Evolutionary conservation across 805 yeast genomes (phyloP).

Genomic region (Ogataea salicorniae): DNA sequence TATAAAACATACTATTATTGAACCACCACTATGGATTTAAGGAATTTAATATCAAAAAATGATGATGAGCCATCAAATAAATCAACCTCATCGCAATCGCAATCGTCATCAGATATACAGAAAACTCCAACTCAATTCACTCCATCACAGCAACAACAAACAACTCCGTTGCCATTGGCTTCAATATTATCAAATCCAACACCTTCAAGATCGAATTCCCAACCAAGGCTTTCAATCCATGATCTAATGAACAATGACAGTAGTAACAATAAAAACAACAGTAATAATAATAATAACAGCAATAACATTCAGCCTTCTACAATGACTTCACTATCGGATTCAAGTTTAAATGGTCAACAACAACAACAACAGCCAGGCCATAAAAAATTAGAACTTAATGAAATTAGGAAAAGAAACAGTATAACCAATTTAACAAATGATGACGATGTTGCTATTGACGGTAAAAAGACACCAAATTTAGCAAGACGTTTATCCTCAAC

Average conservation of each 20-base stretch:
- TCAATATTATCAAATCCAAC: neutral
- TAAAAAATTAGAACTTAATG: neutral
- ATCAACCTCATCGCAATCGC: neutral
- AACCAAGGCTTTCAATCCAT: conserved; percentile 29
- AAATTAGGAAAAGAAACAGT: conserved; percentile 23
- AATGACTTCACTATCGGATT: neutral
- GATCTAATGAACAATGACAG: conserved; percentile 26
- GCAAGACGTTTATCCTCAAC: conserved; percentile 8
- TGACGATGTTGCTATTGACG: conserved; percentile 39
- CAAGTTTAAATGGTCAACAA: too few relatives aligned
- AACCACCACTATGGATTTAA: conserved; percentile 25
- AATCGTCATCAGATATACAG: neutral
- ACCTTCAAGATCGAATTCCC: conserved; percentile 15
- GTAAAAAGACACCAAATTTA: conserved; percentile 34
- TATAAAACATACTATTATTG: too few relatives aligned
- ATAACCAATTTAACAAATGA: conserved; percentile 39
- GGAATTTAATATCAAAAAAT: conserved; percentile 25
- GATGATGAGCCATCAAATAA: conserved; percentile 15
- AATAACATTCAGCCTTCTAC: neutral
- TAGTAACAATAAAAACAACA: neutral
- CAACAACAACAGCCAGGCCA: too few relatives aligned
- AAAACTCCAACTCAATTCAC: too few relatives aligned
- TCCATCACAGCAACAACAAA: neutral
- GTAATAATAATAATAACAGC: neutral
- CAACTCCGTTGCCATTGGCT: neutral